Evolutionary conservation across 2,329 filamentous ascomycete genomes (phyloP).

Genomic region (Emericellopsis cladophorae): DNA sequence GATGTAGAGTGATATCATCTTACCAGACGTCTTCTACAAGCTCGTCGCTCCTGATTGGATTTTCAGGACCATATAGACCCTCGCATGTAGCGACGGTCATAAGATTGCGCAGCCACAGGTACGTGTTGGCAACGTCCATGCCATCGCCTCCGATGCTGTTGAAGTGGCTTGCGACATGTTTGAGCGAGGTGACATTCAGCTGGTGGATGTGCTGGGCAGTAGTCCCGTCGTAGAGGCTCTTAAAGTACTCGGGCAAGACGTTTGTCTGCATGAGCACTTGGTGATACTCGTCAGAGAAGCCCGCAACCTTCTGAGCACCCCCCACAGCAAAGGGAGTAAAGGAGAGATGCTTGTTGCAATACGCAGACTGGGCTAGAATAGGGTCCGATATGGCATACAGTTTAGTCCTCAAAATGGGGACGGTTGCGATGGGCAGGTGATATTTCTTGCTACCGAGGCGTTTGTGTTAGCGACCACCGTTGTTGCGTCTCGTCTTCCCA

Average conservation of each 20-base stretch:
- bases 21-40: too few relatives aligned
- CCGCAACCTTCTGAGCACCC: constrained; percentile 21
- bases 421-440: constrained; percentile 27
- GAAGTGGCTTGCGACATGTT: constrained; percentile 11
- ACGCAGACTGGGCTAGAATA: constrained; percentile 22
- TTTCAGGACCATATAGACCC: constrained; percentile 31
- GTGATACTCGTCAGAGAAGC: constrained; percentile 14
- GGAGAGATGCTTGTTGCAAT: constrained; percentile 26
- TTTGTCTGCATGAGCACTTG: constrained; percentile 8
- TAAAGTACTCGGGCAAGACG: constrained; percentile 19
- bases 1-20: too few relatives aligned
- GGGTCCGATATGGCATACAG: constrained; percentile 32
- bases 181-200: constrained; percentile 21
- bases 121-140: constrained; percentile 19
- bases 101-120: constrained; percentile 21
- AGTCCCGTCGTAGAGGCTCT: constrained; percentile 19
- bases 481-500: too few relatives aligned
- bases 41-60: too few relatives aligned
- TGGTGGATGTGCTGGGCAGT: constrained; percentile 16
- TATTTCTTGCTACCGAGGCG: too few relatives aligned
- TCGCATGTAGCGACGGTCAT: constrained; percentile 23
- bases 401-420: constrained; percentile 28
- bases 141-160: too few relatives aligned
- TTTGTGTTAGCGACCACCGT: too few relatives aligned
- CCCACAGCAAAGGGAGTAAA: constrained; percentile 28